Base-by-base conservation (phyloP, 2,329 filamentous ascomycete genomes). In the Parastagonospora avenae region DNA sequence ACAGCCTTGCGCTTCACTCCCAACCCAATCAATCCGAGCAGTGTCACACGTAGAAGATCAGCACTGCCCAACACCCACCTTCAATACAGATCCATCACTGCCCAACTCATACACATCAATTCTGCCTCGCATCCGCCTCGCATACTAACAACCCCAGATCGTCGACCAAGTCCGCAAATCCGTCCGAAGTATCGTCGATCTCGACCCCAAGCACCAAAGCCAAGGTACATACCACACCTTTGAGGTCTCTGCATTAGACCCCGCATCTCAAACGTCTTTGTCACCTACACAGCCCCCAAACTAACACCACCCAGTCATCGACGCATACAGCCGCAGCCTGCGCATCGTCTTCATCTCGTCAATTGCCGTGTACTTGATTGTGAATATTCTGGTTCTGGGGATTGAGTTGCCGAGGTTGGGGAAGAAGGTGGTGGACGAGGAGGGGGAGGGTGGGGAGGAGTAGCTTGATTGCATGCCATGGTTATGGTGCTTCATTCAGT, bases 361-460 rank as follows among this genome's bases (percentile, higher is more conserved):
- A 29, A 72, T 78, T 36, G 70, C 68, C 12, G 57, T 72, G 2
- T 63, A 88, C 45, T 80, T 83, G 1, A 48, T 81, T 8, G 68
- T 82, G 0, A 79, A 79, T 14, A 58, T 81, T 2, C 56, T 87
- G 42, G 67, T 86, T 2, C 9, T 80, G 31, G 79, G 80, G 0
- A 74, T 87, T 16, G 80, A 75, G 63, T 63, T 89, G 59, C 84
- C 84, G 1, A 77, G 79, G 44, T 42, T 74, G 37, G 63, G 61
- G 45, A 63, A 59, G 46, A 64, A 59, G 32, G 27, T 60, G 14
- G 24, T 4, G 4, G 50, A 54, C n/a, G 46, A 43, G 7, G 59
- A 60, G 12, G 30, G 39, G 5, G 50, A 48, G 9, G 62, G 57
- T 19, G 28, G 30, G 4, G 41, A 32, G 29, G 29, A 24, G 19